A percentile compares a stretch with the other conserved stretches of the same genome.
Conservation (phyloP, 106 monocot genomes). For the Allium sativum region DNA sequence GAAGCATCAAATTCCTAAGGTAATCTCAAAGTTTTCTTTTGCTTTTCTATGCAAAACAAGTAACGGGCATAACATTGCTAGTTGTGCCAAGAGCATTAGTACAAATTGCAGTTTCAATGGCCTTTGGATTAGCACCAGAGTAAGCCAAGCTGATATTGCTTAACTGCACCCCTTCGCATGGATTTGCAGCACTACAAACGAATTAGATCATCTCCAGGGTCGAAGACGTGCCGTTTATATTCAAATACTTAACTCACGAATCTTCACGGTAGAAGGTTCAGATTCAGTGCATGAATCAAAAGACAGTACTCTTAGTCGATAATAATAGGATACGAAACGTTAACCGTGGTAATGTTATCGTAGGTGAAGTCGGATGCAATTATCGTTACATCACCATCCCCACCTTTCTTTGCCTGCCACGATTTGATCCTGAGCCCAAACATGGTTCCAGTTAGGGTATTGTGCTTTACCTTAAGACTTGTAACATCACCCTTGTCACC, state of each 20-base stretch:
- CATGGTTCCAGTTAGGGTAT: slow-evolving; percentile 16
- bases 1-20: no score
- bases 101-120: background rate
- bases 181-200: background rate
- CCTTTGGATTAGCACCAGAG: background rate
- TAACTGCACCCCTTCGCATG: slow-evolving; percentile 3
- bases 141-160: background rate
- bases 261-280: slow-evolving; percentile 2
- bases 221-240: background rate
- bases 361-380: slow-evolving; percentile 14
- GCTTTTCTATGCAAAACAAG: background rate
- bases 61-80: background rate
- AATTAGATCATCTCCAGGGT: background rate
- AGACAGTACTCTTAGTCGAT: slow-evolving; percentile 49
- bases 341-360: slow-evolving; percentile 24
- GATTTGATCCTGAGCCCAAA: slow-evolving; percentile 46
- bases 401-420: slow-evolving; percentile 7
- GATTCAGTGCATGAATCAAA: slow-evolving; percentile 1
- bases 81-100: background rate
- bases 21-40: no score
- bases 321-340: slow-evolving; percentile 45
- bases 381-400: no score
- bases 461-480: slow-evolving; percentile 25
- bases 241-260: background rate
- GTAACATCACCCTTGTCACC: slow-evolving; percentile 19